These are phyloP conservation scores for Erysimum pusillum DNA, from an alignment of 441 rosid species.

Conservation along the genomic window DNA sequence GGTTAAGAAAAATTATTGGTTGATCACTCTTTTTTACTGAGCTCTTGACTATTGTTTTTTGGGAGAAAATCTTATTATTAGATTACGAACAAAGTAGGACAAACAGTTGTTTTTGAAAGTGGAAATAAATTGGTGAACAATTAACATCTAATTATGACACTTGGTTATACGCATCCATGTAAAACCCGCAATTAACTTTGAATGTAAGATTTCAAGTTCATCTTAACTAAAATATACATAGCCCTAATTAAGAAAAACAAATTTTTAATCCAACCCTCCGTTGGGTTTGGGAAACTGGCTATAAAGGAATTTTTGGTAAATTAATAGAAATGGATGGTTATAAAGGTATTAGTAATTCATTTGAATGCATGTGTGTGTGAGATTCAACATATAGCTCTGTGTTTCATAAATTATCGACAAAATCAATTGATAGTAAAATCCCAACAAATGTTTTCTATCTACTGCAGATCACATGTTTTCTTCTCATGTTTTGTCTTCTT, in stretches of 20 bases:
- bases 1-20: neutral
- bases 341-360: slow-evolving; percentile 5
- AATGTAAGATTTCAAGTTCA: slow-evolving; percentile 19
- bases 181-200: slow-evolving; percentile 31
- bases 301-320: neutral
- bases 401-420: neutral
- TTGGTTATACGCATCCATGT: slow-evolving; percentile 33
- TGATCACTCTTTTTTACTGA: neutral
- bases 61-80: neutral
- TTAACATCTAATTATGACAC: slow-evolving; percentile 31
- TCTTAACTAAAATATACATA: slow-evolving; percentile 16
- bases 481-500: neutral
- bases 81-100: neutral
- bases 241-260: slow-evolving; percentile 9
- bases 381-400: neutral
- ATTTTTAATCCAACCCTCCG: neutral
- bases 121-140: slow-evolving; percentile 32
- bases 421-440: no score
- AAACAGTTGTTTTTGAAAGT: slow-evolving; percentile 16
- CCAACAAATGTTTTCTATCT: no score
- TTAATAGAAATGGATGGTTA: neutral
- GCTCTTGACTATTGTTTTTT: neutral
- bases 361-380: neutral
- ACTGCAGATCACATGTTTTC: no score
- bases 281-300: slow-evolving; percentile 24